Evolutionary conservation across 371 early-diverging fungal species (phyloP), one percentile per base, ranked within the genome.

Genomic region (Zychaea mexicana): DNA sequence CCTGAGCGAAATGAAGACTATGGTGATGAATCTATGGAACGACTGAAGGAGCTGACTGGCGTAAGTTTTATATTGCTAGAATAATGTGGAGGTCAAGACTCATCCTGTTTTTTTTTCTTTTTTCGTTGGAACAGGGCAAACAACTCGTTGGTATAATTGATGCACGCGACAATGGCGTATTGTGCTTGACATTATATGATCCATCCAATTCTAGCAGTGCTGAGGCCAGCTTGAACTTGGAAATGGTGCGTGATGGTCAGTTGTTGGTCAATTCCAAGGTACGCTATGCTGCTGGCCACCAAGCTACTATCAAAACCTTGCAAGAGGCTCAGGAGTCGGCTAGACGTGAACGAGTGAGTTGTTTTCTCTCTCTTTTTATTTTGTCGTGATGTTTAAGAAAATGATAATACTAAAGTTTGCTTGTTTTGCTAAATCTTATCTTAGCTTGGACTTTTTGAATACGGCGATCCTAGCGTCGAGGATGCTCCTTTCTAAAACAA

Each of bases 391-490:
- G 1, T 8, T 30, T 24, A 31, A 3, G 12, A 27, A 21, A 47
- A 42, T 3, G 15, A 13, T 53, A 19, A 27, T 24, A 22, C 24
- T 13, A 24, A 24, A 5, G 4, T 12, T 6, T 24, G 9, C 10
- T 24, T 49, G 1, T 22, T 49, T 49, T 54, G 3, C 10, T 65
- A 47, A 47, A 15, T 46, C 55, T 1, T 32, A 56, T 27, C 9
- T 21, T 71, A 88, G 82, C 62, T 83, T 45, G 92, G 91, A 49
- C 84, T 95, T 85, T 96, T 94, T 84, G 90, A 91, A 70, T 95
- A 94, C 73, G 97, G 97, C 39, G 97, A 96, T 62, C 65, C 65
- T 19, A 65, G 65, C 58, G 49, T 31, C 36, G 65, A 58, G 52
- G 65, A 65, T 42, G 38, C 47, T 17, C 39, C 38, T 17, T 53